phyloP scores from a whole-genome alignment of 768 basidiomycete genomes.

The Termitomyces sp. region DNA sequence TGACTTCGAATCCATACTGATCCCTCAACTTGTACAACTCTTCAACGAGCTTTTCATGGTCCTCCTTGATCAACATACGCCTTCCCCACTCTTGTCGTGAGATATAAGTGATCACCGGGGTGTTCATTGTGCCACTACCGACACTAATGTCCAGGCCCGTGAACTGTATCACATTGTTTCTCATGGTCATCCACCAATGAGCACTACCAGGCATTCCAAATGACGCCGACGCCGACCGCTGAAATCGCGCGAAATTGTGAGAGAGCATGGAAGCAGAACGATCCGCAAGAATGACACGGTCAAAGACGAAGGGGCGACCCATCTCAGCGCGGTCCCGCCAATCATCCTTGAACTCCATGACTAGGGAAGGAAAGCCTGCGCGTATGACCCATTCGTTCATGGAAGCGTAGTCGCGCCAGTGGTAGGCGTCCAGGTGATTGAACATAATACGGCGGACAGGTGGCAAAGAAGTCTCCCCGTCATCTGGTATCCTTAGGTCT shows the following conservation, averaged over 20 bases:
- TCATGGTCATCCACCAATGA: conserved; percentile 81
- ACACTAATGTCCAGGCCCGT: conserved; percentile 47
- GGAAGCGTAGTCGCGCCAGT: conserved; percentile 87
- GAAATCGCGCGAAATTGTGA: conserved; percentile 57
- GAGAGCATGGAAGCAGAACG: conserved; percentile 80
- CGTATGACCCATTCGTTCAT: conserved; percentile 90
- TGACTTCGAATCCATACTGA: conserved; percentile 77
- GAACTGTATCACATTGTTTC: conserved; percentile 68
- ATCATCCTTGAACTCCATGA: conserved; percentile 77
- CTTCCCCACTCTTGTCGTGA: conserved; percentile 86
- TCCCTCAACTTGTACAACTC: conserved; percentile 69
- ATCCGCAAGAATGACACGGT: conserved; percentile 85
- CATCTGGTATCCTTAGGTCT: conserved; percentile 58
- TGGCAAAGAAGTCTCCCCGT: conserved; percentile 69
- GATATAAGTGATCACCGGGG: conserved; percentile 88
- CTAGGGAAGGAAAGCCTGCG: conserved; percentile 72
- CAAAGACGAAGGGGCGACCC: conserved; percentile 68
- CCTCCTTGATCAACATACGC: conserved; percentile 67
- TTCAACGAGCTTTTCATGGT: conserved; percentile 75
- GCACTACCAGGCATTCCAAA: conserved; percentile 69
- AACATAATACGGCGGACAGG: conserved; percentile 73
- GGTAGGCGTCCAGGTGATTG: conserved; percentile 60
- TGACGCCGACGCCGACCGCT: conserved; percentile 70
- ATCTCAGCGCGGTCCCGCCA: conserved; percentile 76
- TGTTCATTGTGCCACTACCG: conserved; percentile 40